Percentiles rank a stretch among this genome's conserved stretches.
phyloP scores from a whole-genome alignment of 768 basidiomycete genomes.

The Hortiboletus flavorubellus region DNA sequence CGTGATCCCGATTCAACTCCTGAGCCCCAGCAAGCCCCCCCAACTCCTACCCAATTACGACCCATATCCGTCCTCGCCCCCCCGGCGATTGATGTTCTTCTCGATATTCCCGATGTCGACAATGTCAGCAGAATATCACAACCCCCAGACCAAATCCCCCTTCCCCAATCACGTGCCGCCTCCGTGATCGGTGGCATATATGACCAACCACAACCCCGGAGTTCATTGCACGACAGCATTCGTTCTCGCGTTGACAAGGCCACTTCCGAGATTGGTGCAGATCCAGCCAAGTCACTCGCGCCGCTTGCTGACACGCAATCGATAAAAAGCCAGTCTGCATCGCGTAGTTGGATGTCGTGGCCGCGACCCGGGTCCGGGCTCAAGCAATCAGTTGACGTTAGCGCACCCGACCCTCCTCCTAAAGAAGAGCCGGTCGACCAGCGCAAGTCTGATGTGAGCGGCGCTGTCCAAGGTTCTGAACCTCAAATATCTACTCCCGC shows the following conservation, averaged over 20 bases:
- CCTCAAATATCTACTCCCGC: conserved; percentile 18
- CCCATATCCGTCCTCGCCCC: conserved; percentile 13
- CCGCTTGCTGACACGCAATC: conserved; percentile 3
- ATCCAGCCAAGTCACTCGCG: conserved; percentile 4
- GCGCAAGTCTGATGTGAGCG: conserved; percentile 4
- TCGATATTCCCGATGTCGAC: conserved; percentile 20
- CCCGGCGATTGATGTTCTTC: conserved; percentile 8
- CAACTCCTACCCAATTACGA: conserved; percentile 6
- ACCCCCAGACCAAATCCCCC: conserved; percentile 21
- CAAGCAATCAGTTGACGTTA: neutral
- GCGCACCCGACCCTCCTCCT: neutral
- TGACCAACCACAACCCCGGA: conserved; percentile 23
- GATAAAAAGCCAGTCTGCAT: neutral
- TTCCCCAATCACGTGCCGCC: conserved; percentile 30
- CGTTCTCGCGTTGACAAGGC: conserved; percentile 16
- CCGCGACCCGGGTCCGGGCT: conserved; percentile 1
- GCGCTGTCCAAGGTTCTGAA: conserved; percentile 7
- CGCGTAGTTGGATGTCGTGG: conserved; percentile 3
- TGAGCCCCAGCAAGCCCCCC: neutral
- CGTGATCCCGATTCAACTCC: conserved; percentile 5
- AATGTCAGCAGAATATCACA: neutral
- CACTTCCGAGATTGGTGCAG: conserved; percentile 24
- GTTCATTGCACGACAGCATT: conserved; percentile 9
- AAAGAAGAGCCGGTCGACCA: conserved; percentile 3
- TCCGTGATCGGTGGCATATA: conserved; percentile 28